phyloP scores from a whole-genome alignment of 805 yeast genomes.

The Metschnikowia picachoensis region DNA sequence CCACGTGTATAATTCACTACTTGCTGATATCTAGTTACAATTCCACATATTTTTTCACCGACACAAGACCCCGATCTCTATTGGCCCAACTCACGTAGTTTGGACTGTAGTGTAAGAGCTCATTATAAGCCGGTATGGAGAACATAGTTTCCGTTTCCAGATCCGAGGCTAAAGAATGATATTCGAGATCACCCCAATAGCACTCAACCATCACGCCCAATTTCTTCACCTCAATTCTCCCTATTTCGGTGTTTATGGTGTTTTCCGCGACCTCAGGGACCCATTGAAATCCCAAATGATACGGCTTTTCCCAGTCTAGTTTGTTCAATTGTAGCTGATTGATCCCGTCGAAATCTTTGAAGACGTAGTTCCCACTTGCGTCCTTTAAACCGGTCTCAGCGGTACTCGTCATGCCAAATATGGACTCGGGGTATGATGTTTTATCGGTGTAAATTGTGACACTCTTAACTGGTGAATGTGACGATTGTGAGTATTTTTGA shows the following conservation, averaged over 20 bases:
- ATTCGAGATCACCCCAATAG: constrained; percentile 67
- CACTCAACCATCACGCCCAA: constrained; percentile 63
- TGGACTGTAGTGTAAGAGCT: constrained; percentile 66
- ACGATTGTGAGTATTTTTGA: constrained; percentile 25
- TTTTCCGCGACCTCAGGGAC: constrained; percentile 54
- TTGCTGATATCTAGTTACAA: constrained; percentile 15
- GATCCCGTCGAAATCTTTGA: constrained; percentile 59
- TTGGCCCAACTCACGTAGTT: constrained; percentile 62
- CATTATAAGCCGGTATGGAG: constrained; percentile 65
- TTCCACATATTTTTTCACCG: constrained; percentile 47
- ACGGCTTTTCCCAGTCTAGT: constrained; percentile 53
- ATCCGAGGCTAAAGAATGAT: background rate
- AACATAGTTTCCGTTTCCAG: constrained; percentile 32
- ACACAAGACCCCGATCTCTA: constrained; percentile 62
- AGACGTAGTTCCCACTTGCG: constrained; percentile 43
- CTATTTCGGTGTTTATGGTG: constrained; percentile 20
- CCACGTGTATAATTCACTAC: background rate
- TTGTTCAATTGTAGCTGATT: constrained; percentile 63
- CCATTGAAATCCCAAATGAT: constrained; percentile 73
- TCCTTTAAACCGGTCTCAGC: constrained; percentile 31
- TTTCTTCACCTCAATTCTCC: constrained; percentile 28
- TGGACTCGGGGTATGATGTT: constrained; percentile 7
- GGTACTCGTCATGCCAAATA: background rate
- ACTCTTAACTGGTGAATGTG: constrained; percentile 58
- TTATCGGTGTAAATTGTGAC: constrained; percentile 48